Evolutionary conservation across 2,329 filamentous ascomycete species (phyloP).

Genomic region (Huntiella bhutanensis): DNA sequence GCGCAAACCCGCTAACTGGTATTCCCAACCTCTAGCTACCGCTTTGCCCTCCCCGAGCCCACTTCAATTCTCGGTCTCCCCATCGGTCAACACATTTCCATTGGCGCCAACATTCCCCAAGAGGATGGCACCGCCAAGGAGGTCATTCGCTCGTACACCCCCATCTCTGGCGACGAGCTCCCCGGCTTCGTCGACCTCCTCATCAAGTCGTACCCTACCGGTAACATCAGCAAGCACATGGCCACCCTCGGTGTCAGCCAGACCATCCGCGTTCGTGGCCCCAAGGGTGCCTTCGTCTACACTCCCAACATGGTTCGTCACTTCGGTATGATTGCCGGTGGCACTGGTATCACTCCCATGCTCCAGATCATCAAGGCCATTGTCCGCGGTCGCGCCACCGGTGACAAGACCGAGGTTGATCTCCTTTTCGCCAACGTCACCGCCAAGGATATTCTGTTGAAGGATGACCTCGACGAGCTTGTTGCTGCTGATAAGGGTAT

Average conservation of each 20-base stretch:
- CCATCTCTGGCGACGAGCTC: slow-evolving; percentile 75
- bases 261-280: slow-evolving; percentile 75
- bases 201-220: slow-evolving; percentile 93
- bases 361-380: slow-evolving; percentile 88
- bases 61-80: slow-evolving; percentile 80
- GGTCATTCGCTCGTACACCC: slow-evolving; percentile 80
- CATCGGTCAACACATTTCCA: slow-evolving; percentile 97
- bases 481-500: slow-evolving; percentile 61
- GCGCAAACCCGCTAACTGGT: not conserved
- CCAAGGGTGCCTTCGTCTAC: slow-evolving; percentile 97
- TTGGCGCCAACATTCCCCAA: slow-evolving; percentile 55
- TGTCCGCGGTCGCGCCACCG: slow-evolving; percentile 56
- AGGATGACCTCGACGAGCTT: slow-evolving; percentile 73
- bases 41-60: slow-evolving; percentile 64
- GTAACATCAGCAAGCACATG: slow-evolving; percentile 92
- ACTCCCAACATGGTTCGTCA: slow-evolving; percentile 89
- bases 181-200: slow-evolving; percentile 88
- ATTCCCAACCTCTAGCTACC: slow-evolving; percentile 42
- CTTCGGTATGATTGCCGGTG: slow-evolving; percentile 96
- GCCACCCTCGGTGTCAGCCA: slow-evolving; percentile 66
- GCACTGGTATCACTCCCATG: slow-evolving; percentile 97
- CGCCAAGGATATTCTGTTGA: slow-evolving; percentile 75
- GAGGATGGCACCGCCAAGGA: slow-evolving; percentile 58
- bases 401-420: slow-evolving; percentile 76
- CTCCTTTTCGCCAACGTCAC: slow-evolving; percentile 97